Conservation (phyloP, 306 rosid genomes). For the Cicer bijugum region DNA sequence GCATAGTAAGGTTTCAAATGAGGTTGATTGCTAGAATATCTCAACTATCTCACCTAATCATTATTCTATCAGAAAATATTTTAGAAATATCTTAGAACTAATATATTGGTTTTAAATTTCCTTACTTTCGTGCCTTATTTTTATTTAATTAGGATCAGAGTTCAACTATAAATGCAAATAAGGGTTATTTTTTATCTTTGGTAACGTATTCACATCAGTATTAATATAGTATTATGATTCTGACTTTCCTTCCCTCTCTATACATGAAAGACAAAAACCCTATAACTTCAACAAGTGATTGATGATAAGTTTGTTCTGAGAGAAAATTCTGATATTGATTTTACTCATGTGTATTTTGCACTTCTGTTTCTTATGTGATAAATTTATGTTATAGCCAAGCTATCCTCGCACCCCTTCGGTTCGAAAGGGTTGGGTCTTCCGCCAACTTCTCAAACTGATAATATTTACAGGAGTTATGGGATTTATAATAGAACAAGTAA, state of each 20-base stretch:
- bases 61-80: neutral
- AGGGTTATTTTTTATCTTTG: neutral
- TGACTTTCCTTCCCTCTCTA: neutral
- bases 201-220: conserved; percentile 9
- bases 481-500: conserved; percentile 93
- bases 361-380: conserved; percentile 35
- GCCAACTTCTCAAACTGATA: conserved; percentile 82
- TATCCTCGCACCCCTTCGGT: conserved; percentile 82
- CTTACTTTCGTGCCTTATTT: neutral
- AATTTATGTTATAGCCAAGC: conserved; percentile 64
- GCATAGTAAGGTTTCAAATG: neutral
- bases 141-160: conserved; percentile 1
- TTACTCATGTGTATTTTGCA: neutral
- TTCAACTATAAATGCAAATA: conserved; percentile 6
- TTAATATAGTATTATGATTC: conserved; percentile 5
- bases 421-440: conserved; percentile 93
- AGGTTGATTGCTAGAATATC: neutral
- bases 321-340: conserved; percentile 27
- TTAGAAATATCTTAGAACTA: neutral
- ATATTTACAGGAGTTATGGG: conserved; percentile 97
- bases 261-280: conserved; percentile 1
- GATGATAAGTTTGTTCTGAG: neutral
- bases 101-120: neutral
- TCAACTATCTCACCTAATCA: neutral
- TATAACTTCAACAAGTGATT: neutral